These are phyloP conservation scores for Plenodomus biglobosus DNA, from an alignment of 2,329 filamentous ascomycete genomes.

Conservation along the genomic window DNA sequence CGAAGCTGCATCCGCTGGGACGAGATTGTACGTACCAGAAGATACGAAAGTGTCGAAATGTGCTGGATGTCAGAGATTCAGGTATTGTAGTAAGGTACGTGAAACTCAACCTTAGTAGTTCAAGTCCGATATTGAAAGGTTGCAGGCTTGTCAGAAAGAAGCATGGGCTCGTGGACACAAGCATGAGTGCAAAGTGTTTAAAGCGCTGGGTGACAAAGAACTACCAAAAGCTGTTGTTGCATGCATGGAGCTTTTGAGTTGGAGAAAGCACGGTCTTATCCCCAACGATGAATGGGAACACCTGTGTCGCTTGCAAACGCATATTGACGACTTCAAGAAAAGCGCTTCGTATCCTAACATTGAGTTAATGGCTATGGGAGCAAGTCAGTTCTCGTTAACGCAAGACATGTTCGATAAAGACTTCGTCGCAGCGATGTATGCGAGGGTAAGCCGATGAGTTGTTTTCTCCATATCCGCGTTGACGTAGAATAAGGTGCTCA, in stretches of 20 bases:
- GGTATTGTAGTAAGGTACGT: conserved; percentile 62
- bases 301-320: conserved; percentile 51
- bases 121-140: conserved; percentile 3
- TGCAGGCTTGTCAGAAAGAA: conserved; percentile 59
- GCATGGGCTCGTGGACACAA: conserved; percentile 63
- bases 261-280: conserved; percentile 44
- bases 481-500: conserved; percentile 46
- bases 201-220: conserved; percentile 44
- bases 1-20: conserved; percentile 34
- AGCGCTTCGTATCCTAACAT: conserved; percentile 50
- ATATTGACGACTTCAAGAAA: conserved; percentile 52
- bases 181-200: conserved; percentile 59
- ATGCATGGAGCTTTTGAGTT: conserved; percentile 56
- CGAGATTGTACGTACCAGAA: conserved; percentile 37
- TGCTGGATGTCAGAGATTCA: conserved; percentile 59
- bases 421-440: conserved; percentile 49
- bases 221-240: conserved; percentile 60
- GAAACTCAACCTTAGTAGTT: background rate
- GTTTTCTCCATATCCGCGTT: conserved; percentile 24
- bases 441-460: conserved; percentile 43
- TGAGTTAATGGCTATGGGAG: conserved; percentile 56
- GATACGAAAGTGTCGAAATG: conserved; percentile 54
- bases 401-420: conserved; percentile 46
- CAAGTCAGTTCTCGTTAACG: conserved; percentile 55
- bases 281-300: conserved; percentile 46